Base-by-base conservation (phyloP, 1,284 basidiomycete genomes). In the Malassezia caprae region DNA sequence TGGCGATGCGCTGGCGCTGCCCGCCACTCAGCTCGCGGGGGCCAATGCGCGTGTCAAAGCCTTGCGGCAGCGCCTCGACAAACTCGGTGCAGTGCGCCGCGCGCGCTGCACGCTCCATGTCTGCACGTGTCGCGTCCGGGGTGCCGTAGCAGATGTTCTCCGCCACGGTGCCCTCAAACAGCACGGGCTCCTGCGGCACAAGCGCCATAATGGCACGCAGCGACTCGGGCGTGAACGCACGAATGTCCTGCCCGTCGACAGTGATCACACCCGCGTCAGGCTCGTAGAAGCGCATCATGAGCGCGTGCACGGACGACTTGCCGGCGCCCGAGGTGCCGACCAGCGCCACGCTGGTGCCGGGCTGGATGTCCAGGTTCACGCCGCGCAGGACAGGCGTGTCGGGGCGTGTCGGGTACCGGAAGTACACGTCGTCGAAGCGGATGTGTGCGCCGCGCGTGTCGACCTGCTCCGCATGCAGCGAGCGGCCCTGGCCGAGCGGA, bases 241-340 rank as follows among this genome's bases (percentile, higher is more conserved):
- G 81, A 62, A 96, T 90, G 85, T 90, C 88, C 78, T 85, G 82
- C 3, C 88, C 89, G 69, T 91, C 86, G 62, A 86, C 90, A 0
- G 84, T 84, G 46, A 96, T 81, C 50, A 79, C 82, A 0, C 94
- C 94, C 11, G 79, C 76, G 24, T 84, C 78, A 0, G 93, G 91
- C 71, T 96, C 91, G 75, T 98, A 98, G 78, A 88, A 96, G 46
- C 91, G 80, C 60, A 93, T 78, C 46, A 98, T 80, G 8, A 96
- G 80, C 8, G 86, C 84, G 68, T 93, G 89, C 37, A 94, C 81
- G 0, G 88, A 91, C 13, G 86, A 90, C 78, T 96, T 96, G 54
- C 76, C 76, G 2, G 71, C 68, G 6, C 72, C 69, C 4, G 68
- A 72, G 2, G 72, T 74, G 26, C 76, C 76, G 7, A 77, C 76